Evolutionary conservation across 2,329 filamentous ascomycete genomes (phyloP).

Genomic region (Ophioceras dolichostomum): DNA sequence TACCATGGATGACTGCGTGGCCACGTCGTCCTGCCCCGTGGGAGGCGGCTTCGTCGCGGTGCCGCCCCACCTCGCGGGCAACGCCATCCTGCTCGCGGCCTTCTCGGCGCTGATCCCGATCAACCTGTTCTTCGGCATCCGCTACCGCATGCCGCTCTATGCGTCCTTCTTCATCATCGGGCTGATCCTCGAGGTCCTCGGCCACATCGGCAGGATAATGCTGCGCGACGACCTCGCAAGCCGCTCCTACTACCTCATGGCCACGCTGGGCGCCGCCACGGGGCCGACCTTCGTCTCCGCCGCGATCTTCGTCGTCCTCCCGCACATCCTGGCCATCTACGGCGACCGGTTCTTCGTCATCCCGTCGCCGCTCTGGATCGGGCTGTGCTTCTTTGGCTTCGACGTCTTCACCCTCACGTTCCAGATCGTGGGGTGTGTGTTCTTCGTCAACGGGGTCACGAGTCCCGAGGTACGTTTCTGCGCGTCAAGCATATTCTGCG

Average conservation of each 20-base stretch:
- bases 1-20: constrained; percentile 4
- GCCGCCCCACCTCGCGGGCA: constrained; percentile 22
- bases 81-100: constrained; percentile 24
- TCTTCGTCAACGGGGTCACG: constrained; percentile 22
- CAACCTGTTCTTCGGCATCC: constrained; percentile 23
- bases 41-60: constrained; percentile 24
- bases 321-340: constrained; percentile 33
- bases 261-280: constrained; percentile 31
- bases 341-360: constrained; percentile 26
- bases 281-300: constrained; percentile 32
- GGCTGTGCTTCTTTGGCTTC: constrained; percentile 20
- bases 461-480: constrained; percentile 20
- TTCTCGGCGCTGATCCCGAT: constrained; percentile 27
- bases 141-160: constrained; percentile 14
- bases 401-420: constrained; percentile 21
- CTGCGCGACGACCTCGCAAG: constrained; percentile 6
- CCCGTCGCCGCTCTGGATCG: constrained; percentile 19
- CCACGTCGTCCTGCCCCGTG: constrained; percentile 19
- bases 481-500: too few species aligned
- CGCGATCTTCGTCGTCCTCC: constrained; percentile 30
- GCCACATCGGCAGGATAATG: constrained; percentile 7
- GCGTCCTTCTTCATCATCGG: constrained; percentile 4
- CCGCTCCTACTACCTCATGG: constrained; percentile 23
- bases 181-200: constrained; percentile 6
- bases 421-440: constrained; percentile 23